phyloP scores from a whole-genome alignment of 768 basidiomycete genomes.

The Paxillus involutus region DNA sequence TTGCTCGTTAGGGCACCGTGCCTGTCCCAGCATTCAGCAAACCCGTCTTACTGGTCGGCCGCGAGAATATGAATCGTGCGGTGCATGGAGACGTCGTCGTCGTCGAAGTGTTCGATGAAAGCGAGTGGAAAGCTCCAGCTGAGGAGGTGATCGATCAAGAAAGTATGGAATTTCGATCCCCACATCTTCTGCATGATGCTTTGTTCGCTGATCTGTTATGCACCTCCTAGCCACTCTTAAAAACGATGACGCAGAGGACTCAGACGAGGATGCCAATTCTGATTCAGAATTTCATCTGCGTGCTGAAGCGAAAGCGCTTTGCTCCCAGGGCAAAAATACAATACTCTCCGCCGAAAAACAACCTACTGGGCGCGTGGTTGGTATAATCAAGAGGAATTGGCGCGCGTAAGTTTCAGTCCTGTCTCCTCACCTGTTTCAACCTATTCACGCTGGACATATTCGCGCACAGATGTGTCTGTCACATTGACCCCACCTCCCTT shows the following conservation, averaged over 20 bases:
- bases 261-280: conserved; percentile 35
- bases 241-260: conserved; percentile 68
- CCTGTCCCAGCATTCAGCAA: conserved; percentile 70
- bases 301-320: conserved; percentile 44
- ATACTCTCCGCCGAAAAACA: conserved; percentile 59
- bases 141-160: conserved; percentile 96
- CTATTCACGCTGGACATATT: background rate
- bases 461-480: conserved; percentile 78
- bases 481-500: conserved; percentile 88
- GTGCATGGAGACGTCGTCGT: conserved; percentile 93
- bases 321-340: conserved; percentile 21
- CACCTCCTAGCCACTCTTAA: conserved; percentile 65
- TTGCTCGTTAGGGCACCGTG: conserved; percentile 66
- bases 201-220: background rate
- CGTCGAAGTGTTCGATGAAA: conserved; percentile 82
- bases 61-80: conserved; percentile 94
- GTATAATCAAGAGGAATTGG: conserved; percentile 95
- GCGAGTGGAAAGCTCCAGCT: conserved; percentile 89
- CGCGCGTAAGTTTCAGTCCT: conserved; percentile 60
- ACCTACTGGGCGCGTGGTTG: conserved; percentile 90
- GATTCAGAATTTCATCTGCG: conserved; percentile 31
- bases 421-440: background rate
- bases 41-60: conserved; percentile 80
- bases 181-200: background rate
- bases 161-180: conserved; percentile 41